These are phyloP conservation scores for Zalaria sp. DNA, from an alignment of 2,329 filamentous ascomycete genomes.

Conservation along the genomic window DNA sequence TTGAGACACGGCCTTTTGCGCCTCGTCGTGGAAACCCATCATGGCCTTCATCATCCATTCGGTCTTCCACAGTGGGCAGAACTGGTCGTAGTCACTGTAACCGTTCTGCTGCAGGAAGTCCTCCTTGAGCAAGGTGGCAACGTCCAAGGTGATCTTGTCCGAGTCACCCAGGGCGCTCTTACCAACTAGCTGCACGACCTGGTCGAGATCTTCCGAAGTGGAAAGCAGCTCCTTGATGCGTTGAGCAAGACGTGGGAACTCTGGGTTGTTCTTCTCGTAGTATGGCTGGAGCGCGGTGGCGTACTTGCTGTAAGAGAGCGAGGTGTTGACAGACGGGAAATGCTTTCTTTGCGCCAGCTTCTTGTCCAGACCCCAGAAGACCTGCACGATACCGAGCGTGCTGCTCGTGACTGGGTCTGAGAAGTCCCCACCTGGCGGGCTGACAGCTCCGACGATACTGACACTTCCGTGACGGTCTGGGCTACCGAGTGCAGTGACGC, in stretches of 20 bases:
- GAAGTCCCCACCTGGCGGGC: constrained; percentile 95
- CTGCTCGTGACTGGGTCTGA: constrained; percentile 92
- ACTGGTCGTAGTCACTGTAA: constrained; percentile 98
- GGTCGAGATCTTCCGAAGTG: constrained; percentile 92
- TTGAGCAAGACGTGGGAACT: constrained; percentile 86
- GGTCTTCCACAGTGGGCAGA: constrained; percentile 99
- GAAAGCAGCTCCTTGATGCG: constrained; percentile 87
- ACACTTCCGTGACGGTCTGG: constrained; percentile 83
- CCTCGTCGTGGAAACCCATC: constrained; percentile 95
- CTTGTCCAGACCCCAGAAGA: constrained; percentile 99
- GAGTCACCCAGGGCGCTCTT: constrained; percentile 92
- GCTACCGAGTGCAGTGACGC: constrained; percentile 71
- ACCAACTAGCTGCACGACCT: constrained; percentile 95
- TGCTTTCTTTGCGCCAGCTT: constrained; percentile 98
- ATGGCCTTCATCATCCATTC: constrained; percentile 99
- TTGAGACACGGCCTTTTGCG: constrained; percentile 85
- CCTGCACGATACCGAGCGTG: constrained; percentile 93
- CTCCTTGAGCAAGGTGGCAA: constrained; percentile 86
- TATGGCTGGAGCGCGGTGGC: constrained; percentile 75
- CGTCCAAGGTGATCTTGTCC: constrained; percentile 96
- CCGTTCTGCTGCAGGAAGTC: constrained; percentile 99
- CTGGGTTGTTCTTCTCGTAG: constrained; percentile 86
- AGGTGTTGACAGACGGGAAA: constrained; percentile 97
- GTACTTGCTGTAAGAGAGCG: constrained; percentile 93
- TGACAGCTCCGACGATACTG: constrained; percentile 95